phyloP scores from a whole-genome alignment of 2,329 filamentous ascomycete species.

The Didymella exigua region DNA sequence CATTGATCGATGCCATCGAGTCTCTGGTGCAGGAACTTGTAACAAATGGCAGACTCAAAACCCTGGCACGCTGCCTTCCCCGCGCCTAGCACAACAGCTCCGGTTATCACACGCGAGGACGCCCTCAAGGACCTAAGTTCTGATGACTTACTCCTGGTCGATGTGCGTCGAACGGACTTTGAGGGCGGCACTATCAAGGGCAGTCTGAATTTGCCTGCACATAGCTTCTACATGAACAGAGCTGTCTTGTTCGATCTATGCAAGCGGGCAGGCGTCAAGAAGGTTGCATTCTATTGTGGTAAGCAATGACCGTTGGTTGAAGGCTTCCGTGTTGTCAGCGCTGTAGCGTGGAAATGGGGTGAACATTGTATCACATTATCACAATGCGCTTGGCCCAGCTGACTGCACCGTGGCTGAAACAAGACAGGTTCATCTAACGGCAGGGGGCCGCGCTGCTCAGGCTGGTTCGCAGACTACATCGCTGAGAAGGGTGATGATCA shows the following conservation, averaged over 20 bases:
- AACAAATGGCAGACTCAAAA: conserved; percentile 29
- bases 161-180: conserved; percentile 56
- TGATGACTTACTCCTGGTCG: conserved; percentile 50
- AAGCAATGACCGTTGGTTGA: conserved; percentile 19
- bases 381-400: background rate
- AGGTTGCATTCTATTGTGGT: conserved; percentile 56
- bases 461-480: conserved; percentile 47
- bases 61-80: conserved; percentile 53
- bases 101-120: conserved; percentile 46
- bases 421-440: conserved; percentile 41
- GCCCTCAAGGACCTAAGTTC: conserved; percentile 46
- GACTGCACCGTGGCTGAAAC: conserved; percentile 22
- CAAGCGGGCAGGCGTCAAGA: conserved; percentile 52
- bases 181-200: conserved; percentile 53
- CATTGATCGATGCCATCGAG: background rate
- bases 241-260: conserved; percentile 53
- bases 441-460: conserved; percentile 44
- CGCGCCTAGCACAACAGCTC: conserved; percentile 45
- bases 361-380: conserved; percentile 14
- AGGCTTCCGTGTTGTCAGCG: background rate
- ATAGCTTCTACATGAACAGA: conserved; percentile 55
- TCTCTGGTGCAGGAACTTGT: background rate
- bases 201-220: conserved; percentile 56
- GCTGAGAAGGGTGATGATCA: conserved; percentile 43
- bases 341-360: conserved; percentile 26